Conservation (phyloP, 1,284 basidiomycete species). For the Cutaneotrichosporon mucoides region DNA sequence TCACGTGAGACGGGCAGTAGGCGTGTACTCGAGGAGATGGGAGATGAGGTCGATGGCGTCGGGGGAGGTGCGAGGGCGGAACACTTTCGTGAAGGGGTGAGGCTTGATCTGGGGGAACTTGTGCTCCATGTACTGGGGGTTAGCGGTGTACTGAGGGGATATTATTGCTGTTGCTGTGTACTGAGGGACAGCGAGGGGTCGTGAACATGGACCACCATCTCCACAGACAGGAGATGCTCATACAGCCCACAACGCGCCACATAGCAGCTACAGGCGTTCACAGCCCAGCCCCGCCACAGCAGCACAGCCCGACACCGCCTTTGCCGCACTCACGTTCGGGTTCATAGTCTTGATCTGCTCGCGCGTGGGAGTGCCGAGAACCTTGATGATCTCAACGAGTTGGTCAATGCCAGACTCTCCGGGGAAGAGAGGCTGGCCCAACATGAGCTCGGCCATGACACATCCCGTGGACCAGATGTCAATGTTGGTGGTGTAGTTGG, state of each 20-base stretch:
- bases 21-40: conserved; percentile 95
- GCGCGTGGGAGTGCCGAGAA: conserved; percentile 93
- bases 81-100: conserved; percentile 94
- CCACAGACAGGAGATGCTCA: too few species aligned
- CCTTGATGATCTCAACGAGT: conserved; percentile 99
- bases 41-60: conserved; percentile 96
- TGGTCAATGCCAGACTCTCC: conserved; percentile 99
- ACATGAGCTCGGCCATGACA: conserved; percentile 99
- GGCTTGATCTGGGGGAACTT: conserved; percentile 99
- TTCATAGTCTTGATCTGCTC: conserved; percentile 99
- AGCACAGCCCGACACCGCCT: too few species aligned
- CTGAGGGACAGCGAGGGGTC: too few species aligned
- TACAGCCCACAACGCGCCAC: too few species aligned
- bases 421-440: conserved; percentile 97
- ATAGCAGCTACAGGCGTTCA: too few species aligned
- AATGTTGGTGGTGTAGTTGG: conserved; percentile 99
- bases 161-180: too few species aligned
- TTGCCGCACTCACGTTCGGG: conserved; percentile 60
- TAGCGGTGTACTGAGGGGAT: neutral
- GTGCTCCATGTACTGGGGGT: conserved; percentile 92
- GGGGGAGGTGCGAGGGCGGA: conserved; percentile 91
- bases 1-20: conserved; percentile 72
- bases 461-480: conserved; percentile 99
- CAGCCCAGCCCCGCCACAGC: too few species aligned
- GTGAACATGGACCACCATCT: too few species aligned